These are phyloP conservation scores for Aurantiochytrium sp. DNA, from an alignment of 108 stramenopile species.

Conservation along the genomic window DNA sequence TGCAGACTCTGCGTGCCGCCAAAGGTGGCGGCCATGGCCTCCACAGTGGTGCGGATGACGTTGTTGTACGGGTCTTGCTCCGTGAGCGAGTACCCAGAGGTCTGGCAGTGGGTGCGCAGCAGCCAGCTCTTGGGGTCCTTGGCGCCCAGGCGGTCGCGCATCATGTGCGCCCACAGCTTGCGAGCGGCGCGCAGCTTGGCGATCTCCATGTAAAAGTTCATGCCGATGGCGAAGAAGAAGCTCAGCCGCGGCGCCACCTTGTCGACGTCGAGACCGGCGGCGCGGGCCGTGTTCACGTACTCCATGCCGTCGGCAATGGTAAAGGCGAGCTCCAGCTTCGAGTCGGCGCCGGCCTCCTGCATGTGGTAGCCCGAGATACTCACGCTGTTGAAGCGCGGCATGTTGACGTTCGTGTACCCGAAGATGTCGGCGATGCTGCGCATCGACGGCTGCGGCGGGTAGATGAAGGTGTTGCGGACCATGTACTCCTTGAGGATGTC, in stretches of 20 bases:
- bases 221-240: constrained; percentile 95
- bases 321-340: constrained; percentile 89
- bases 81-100: constrained; percentile 87
- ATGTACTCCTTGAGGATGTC: constrained; percentile 98
- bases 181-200: constrained; percentile 88
- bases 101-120: constrained; percentile 92
- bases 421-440: constrained; percentile 42
- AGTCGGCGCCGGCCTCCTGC: constrained; percentile 97
- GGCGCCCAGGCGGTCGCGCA: constrained; percentile 80
- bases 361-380: constrained; percentile 96
- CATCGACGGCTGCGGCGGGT: constrained; percentile 59
- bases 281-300: constrained; percentile 49
- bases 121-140: constrained; percentile 80
- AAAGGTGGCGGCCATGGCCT: constrained; percentile 92
- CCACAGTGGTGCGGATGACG: constrained; percentile 90
- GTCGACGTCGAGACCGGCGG: constrained; percentile 75
- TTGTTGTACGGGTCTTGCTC: constrained; percentile 97
- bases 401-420: constrained; percentile 74
- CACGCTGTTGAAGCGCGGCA: constrained; percentile 95
- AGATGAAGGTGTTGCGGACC: constrained; percentile 74
- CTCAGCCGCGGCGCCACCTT: constrained; percentile 86
- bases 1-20: constrained; percentile 97
- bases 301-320: constrained; percentile 79
- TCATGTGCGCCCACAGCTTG: constrained; percentile 80
- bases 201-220: constrained; percentile 88